These are phyloP conservation scores for Didymella pinodella DNA, from an alignment of 2,329 filamentous ascomycete genomes.

Conservation along the genomic window DNA sequence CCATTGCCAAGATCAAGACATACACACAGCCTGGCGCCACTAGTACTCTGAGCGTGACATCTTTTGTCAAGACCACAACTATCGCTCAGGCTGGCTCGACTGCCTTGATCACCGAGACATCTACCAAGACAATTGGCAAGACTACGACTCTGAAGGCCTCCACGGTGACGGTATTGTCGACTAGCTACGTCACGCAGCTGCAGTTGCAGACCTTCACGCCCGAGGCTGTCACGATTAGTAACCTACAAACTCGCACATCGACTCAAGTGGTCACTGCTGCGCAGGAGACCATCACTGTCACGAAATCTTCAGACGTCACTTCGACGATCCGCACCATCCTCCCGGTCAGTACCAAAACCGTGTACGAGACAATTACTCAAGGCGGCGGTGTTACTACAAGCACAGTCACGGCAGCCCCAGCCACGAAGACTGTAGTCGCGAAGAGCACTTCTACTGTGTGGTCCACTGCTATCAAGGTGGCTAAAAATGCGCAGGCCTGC, in stretches of 20 bases:
- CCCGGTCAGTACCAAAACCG: constrained; percentile 26
- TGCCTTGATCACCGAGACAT: constrained; percentile 24
- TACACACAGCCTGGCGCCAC: constrained; percentile 24
- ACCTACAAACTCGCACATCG: constrained; percentile 23
- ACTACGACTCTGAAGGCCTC: constrained; percentile 30
- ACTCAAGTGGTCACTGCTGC: constrained; percentile 19
- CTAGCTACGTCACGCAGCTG: constrained; percentile 20
- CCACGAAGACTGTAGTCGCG: constrained; percentile 23
- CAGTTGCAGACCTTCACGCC: constrained; percentile 28
- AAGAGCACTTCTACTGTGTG: constrained; percentile 25
- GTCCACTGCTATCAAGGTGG: constrained; percentile 21
- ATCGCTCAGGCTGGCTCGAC: constrained; percentile 37
- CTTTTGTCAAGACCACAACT: constrained; percentile 32
- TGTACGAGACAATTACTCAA: constrained; percentile 22
- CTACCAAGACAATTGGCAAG: constrained; percentile 27
- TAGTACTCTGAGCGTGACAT: constrained; percentile 30
- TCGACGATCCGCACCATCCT: constrained; percentile 33
- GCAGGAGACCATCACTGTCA: constrained; percentile 25
- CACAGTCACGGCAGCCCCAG: constrained; percentile 23
- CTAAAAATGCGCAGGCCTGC: constrained; percentile 28
- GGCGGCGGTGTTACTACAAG: constrained; percentile 22
- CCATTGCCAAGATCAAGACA: constrained; percentile 22
- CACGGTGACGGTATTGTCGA: constrained; percentile 25
- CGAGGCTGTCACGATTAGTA: constrained; percentile 30
- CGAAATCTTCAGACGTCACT: constrained; percentile 22